A percentile compares a stretch with the other conserved stretches of the same genome.
Conservation (phyloP, 371 early-diverging fungal genomes). For the Haplosporangium sp. region DNA sequence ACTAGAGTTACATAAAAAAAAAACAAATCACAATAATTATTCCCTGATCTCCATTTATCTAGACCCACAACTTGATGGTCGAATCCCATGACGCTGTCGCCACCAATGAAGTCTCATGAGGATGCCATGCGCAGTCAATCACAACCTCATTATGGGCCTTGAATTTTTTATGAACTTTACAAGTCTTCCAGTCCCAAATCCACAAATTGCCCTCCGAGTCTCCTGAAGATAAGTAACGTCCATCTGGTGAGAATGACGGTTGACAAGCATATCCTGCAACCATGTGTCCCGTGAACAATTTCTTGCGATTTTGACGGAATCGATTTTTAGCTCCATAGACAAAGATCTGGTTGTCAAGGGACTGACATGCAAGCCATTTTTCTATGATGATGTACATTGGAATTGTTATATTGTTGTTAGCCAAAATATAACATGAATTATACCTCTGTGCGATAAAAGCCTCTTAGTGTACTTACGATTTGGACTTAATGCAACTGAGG, state of each 20-base stretch:
- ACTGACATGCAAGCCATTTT: constrained; percentile 95
- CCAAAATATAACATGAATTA: neutral
- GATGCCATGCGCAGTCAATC: constrained; percentile 94
- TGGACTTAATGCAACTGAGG: constrained; percentile 89
- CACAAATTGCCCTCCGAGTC: constrained; percentile 94
- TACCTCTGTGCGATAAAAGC: too few relatives aligned
- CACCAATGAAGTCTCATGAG: constrained; percentile 92
- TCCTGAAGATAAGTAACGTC: constrained; percentile 89
- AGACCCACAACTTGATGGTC: constrained; percentile 93
- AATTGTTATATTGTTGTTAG: neutral
- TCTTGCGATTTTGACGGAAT: constrained; percentile 91
- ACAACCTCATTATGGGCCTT: constrained; percentile 93
- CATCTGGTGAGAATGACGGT: constrained; percentile 93
- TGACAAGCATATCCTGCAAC: constrained; percentile 97
- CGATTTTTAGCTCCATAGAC: constrained; percentile 90
- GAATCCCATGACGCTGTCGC: constrained; percentile 98
- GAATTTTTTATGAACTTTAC: constrained; percentile 81
- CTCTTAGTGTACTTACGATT: constrained; percentile 70
- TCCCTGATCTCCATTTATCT: constrained; percentile 9
- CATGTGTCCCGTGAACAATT: constrained; percentile 92
- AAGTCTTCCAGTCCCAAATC: constrained; percentile 98
- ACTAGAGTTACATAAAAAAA: too few relatives aligned
- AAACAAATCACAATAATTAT: too few relatives aligned
- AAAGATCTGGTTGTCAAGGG: constrained; percentile 94
- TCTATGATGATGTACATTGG: constrained; percentile 58